phyloP scores from a whole-genome alignment of 306 rosid species.

The Ochetophila trinervis region DNA sequence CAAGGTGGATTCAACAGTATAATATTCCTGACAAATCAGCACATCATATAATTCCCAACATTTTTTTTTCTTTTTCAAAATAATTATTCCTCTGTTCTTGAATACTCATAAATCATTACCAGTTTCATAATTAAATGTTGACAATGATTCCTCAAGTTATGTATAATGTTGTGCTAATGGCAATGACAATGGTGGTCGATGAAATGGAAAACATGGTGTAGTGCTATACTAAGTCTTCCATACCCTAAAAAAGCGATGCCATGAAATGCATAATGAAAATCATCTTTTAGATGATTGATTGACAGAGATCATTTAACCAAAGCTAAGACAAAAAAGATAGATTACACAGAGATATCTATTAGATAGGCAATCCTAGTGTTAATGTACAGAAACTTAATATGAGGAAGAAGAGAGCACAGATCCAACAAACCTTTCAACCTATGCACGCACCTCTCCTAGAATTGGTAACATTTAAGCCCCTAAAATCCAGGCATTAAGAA shows the following conservation, averaged over 20 bases:
- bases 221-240: slow-evolving; percentile 29
- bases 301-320: slow-evolving; percentile 30
- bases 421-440: slow-evolving; percentile 48
- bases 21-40: slow-evolving; percentile 79
- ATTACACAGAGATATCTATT: slow-evolving; percentile 24
- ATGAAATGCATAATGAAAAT: slow-evolving; percentile 36
- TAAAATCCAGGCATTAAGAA: slow-evolving; percentile 48
- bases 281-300: slow-evolving; percentile 38
- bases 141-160: slow-evolving; percentile 27
- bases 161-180: slow-evolving; percentile 37
- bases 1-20: too few relatives aligned
- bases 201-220: slow-evolving; percentile 34
- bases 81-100: slow-evolving; percentile 34
- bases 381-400: slow-evolving; percentile 44
- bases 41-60: slow-evolving; percentile 45
- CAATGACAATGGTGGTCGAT: slow-evolving; percentile 38
- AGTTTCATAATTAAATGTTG: slow-evolving; percentile 36
- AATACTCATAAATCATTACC: slow-evolving; percentile 39
- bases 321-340: slow-evolving; percentile 23
- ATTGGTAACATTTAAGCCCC: slow-evolving; percentile 45
- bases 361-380: slow-evolving; percentile 51
- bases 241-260: slow-evolving; percentile 35
- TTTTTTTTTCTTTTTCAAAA: slow-evolving; percentile 25
- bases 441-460: slow-evolving; percentile 66
- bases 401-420: slow-evolving; percentile 39